phyloP scores from a whole-genome alignment of 2,329 filamentous ascomycete genomes.

The Beauveria pseudobassiana region DNA sequence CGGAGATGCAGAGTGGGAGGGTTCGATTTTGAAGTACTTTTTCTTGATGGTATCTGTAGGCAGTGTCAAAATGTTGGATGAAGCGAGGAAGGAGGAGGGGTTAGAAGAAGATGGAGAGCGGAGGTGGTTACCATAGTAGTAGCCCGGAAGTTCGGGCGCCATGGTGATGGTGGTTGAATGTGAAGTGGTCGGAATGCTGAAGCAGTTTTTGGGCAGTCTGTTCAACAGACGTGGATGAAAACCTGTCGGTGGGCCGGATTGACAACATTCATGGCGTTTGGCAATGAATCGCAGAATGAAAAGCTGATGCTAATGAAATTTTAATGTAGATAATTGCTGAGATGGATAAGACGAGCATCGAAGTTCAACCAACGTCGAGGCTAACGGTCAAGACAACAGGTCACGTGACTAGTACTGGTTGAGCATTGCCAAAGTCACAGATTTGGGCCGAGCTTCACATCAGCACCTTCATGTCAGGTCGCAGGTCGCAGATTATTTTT shows the following conservation, averaged over 20 bases:
- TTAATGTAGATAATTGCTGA: too few species aligned
- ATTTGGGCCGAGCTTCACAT: too few species aligned
- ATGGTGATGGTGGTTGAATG: slow-evolving; percentile 14
- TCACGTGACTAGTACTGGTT: not conserved
- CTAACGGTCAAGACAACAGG: not conserved
- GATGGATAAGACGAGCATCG: not conserved
- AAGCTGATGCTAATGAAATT: too few species aligned
- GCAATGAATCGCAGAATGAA: too few species aligned
- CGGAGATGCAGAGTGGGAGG: slow-evolving; percentile 43
- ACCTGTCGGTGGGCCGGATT: not conserved
- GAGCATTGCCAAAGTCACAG: not conserved
- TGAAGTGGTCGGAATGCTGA: not conserved
- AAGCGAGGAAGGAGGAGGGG: not conserved
- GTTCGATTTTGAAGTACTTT: slow-evolving; percentile 63
- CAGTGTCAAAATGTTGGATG: too few species aligned
- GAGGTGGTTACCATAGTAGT: slow-evolving; percentile 40
- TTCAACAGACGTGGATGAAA: not conserved
- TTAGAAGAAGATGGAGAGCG: too few species aligned
- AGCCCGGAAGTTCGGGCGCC: slow-evolving; percentile 40
- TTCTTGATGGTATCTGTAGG: slow-evolving; percentile 45
- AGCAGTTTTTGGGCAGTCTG: not conserved
- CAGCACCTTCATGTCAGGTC: not conserved
- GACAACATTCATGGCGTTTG: not conserved
- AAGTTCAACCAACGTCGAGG: not conserved
- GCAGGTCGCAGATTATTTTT: slow-evolving; percentile 21